Conservation (phyloP, 2,329 filamentous ascomycete genomes). For the Botrytis porri region DNA sequence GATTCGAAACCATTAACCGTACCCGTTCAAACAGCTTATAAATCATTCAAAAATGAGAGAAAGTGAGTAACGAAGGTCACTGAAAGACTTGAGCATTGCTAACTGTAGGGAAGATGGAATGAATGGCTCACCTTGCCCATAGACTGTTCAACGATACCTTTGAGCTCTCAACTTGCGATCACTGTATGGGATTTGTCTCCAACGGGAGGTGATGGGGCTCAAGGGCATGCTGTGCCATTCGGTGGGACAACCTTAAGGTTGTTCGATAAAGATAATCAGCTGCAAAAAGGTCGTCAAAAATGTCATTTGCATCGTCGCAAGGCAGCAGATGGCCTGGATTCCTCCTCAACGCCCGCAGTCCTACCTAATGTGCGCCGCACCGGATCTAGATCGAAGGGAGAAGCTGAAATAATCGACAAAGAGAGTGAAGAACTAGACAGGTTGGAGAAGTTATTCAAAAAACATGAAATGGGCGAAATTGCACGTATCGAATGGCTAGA, state of each 20-base stretch:
- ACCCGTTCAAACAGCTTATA: slow-evolving; percentile 89
- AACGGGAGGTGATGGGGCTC: slow-evolving; percentile 64
- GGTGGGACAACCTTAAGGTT: slow-evolving; percentile 87
- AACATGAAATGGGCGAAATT: slow-evolving; percentile 97
- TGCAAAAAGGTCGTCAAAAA: slow-evolving; percentile 90
- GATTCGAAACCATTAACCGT: slow-evolving; percentile 94
- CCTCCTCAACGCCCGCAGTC: slow-evolving; percentile 73
- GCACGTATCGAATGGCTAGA: slow-evolving; percentile 93
- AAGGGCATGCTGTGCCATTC: slow-evolving; percentile 82
- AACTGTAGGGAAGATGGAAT: slow-evolving; percentile 69
- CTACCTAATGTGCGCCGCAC: slow-evolving; percentile 54
- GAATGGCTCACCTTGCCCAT: slow-evolving; percentile 93
- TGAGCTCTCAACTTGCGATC: slow-evolving; percentile 81
- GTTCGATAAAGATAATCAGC: slow-evolving; percentile 89
- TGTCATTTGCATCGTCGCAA: slow-evolving; percentile 80
- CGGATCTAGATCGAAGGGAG: slow-evolving; percentile 47
- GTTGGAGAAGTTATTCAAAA: slow-evolving; percentile 87
- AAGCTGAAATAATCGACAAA: slow-evolving; percentile 55
- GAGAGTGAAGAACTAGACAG: slow-evolving; percentile 83
- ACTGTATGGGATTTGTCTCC: slow-evolving; percentile 95
- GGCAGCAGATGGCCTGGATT: slow-evolving; percentile 79
- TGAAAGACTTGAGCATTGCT: slow-evolving; percentile 18
- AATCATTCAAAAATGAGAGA: slow-evolving; percentile 75
- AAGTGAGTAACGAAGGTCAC: slow-evolving; percentile 43
- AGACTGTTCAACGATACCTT: slow-evolving; percentile 75